Base-by-base conservation (phyloP, 345 rosid genomes). In the Bretschneidera sinensis region DNA sequence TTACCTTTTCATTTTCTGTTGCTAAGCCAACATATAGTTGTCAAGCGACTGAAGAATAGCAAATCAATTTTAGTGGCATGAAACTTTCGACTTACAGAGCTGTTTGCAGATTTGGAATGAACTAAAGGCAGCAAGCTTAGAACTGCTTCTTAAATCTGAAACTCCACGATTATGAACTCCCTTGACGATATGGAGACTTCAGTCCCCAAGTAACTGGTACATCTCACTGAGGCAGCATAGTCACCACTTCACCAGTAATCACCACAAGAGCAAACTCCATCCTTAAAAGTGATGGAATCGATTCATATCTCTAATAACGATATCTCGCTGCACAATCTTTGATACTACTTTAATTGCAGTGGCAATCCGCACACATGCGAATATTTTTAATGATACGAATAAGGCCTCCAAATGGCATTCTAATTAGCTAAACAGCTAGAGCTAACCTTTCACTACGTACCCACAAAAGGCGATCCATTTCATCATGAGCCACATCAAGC, bases 191-290 rank as follows among this genome's bases (percentile, higher is more conserved):
- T 21, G 21, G 43, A 61, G 65, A 35, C 19, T 14, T 7, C n/a
- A 43, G 48, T 9, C 57, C 34, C 55, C 18, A 21, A 24, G 7
- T 25, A 16, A 2, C n/a, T n/a, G n/a, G n/a, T n/a, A n/a, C n/a
- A n/a, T n/a, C 48, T 56, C 49, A 31, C 10, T 52, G 20, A 21
- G 60, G n/a, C n/a, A n/a, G 22, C 34, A 33, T 62, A 67, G 63
- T 79, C 79, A 86, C 87, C 85, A 83, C 59, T 80, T 89, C 83
- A 92, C 96, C 96, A 89, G 66, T 87, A 79, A 77, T 87, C 96
- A 47, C 82, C 79, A 51, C 97, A 92, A 23, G 92, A 85, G 73
- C 97, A 92, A 54, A 48, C 61, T 60, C 96, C 97, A 9, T 60
- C 73, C 20, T 73, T n/a, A 76, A 76, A 92, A 87, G 55, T 82